phyloP scores from a whole-genome alignment of 768 basidiomycete species.

The Pleurotus salmoneostramineus region DNA sequence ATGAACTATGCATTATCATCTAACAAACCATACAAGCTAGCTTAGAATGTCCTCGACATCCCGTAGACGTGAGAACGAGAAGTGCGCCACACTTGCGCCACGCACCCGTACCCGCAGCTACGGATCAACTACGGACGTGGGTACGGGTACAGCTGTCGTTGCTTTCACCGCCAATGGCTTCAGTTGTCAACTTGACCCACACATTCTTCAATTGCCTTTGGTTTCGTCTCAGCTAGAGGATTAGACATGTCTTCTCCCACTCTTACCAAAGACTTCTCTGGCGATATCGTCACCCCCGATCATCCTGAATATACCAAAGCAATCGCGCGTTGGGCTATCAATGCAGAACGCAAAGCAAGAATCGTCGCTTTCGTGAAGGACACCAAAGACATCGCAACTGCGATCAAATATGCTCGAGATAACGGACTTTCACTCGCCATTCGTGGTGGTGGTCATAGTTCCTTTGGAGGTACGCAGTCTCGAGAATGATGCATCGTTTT shows the following conservation, averaged over 20 bases:
- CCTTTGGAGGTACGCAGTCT: conserved; percentile 16
- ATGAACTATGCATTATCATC: too few species aligned
- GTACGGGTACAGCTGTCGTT: too few species aligned
- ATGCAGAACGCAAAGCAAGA: conserved; percentile 24
- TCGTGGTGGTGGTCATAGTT: conserved; percentile 33
- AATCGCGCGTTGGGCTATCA: conserved; percentile 31
- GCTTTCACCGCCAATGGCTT: too few species aligned
- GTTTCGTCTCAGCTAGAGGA: too few species aligned
- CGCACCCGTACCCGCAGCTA: too few species aligned
- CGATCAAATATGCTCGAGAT: conserved; percentile 22
- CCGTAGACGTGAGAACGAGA: too few species aligned
- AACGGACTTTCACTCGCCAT: conserved; percentile 26
- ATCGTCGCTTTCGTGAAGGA: conserved; percentile 30
- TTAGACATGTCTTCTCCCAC: conserved; percentile 1
- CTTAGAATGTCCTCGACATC: too few species aligned
- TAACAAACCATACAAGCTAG: too few species aligned
- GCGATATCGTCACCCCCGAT: conserved; percentile 18
- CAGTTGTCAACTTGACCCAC: too few species aligned
- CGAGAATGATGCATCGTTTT: neutral
- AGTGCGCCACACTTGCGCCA: too few species aligned
- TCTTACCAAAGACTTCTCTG: conserved; percentile 7
- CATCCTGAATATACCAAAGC: conserved; percentile 25
- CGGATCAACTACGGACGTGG: too few species aligned
- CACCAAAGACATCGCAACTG: conserved; percentile 23
- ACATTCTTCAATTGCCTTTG: too few species aligned